Conservation (phyloP, 1,139 yeast genomes). For the Dujonia santamariae region DNA sequence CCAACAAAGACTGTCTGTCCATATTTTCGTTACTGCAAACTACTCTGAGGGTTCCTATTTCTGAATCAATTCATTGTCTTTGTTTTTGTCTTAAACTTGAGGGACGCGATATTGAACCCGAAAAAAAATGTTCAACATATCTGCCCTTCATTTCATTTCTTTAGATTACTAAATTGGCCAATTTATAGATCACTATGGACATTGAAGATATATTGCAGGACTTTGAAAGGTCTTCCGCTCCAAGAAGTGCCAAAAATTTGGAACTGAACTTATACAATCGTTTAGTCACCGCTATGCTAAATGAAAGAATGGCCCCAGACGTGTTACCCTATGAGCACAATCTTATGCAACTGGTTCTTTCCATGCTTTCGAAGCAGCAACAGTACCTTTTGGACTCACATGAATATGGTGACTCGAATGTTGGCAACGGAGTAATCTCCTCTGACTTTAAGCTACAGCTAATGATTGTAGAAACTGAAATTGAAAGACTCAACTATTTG, state of each 20-base stretch:
- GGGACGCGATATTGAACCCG: too few species aligned
- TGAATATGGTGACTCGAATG: conserved; percentile 45
- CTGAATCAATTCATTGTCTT: too few species aligned
- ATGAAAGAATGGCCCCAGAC: conserved; percentile 85
- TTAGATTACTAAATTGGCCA: too few species aligned
- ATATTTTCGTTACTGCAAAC: conserved; percentile 13
- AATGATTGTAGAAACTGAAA: conserved; percentile 85
- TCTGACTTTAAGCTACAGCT: conserved; percentile 74
- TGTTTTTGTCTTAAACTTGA: too few species aligned
- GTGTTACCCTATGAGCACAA: conserved; percentile 66
- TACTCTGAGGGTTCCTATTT: too few species aligned
- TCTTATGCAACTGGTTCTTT: conserved; percentile 55
- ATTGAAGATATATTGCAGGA: conserved; percentile 69
- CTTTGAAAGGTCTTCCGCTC: conserved; percentile 37
- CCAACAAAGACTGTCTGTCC: conserved; percentile 40
- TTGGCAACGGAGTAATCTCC: conserved; percentile 36
- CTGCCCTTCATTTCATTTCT: too few species aligned
- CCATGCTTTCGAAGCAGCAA: conserved; percentile 63
- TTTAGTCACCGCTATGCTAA: conserved; percentile 69
- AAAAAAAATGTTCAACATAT: too few species aligned
- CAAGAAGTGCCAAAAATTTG: conserved; percentile 14
- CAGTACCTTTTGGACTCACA: conserved; percentile 66
- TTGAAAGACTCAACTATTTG: conserved; percentile 80
- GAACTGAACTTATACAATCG: conserved; percentile 32
- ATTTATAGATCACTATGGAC: too few species aligned